phyloP scores from a whole-genome alignment of 805 yeast species.

The Starmera caribaea region DNA sequence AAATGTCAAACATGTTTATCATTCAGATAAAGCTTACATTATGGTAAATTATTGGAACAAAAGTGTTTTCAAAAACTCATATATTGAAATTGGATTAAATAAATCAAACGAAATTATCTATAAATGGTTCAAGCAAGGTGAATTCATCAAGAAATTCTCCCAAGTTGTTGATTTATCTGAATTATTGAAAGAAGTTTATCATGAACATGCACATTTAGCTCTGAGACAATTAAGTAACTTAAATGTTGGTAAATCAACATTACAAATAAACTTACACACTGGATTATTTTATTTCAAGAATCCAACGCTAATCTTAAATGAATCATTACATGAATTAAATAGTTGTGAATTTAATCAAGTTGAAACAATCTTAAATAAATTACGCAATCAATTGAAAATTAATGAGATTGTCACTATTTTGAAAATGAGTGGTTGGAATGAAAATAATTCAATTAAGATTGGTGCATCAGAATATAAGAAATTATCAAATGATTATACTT shows the following conservation, averaged over 20 bases:
- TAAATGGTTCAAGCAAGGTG: slow-evolving; percentile 57
- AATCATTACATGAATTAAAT: slow-evolving; percentile 14
- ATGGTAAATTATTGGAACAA: slow-evolving; percentile 58
- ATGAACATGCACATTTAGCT: slow-evolving; percentile 29
- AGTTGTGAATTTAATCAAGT: slow-evolving; percentile 17
- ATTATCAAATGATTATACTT: slow-evolving; percentile 10
- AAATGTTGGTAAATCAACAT: slow-evolving; percentile 18
- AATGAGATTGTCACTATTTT: slow-evolving; percentile 47
- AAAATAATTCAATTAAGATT: slow-evolving; percentile 43
- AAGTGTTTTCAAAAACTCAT: slow-evolving; percentile 38
- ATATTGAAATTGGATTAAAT: slow-evolving; percentile 54
- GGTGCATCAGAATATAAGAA: slow-evolving; percentile 35
- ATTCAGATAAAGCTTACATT: slow-evolving; percentile 43
- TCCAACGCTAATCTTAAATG: slow-evolving; percentile 26
- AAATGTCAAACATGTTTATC: slow-evolving; percentile 48
- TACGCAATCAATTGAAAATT: slow-evolving; percentile 11
- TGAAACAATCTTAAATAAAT: slow-evolving; percentile 11
- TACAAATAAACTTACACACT: slow-evolving; percentile 17
- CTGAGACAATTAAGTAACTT: slow-evolving; percentile 24
- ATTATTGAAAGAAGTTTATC: slow-evolving; percentile 28
- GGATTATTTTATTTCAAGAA: slow-evolving; percentile 36
- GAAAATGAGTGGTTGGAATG: slow-evolving; percentile 60
- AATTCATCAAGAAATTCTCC: slow-evolving; percentile 22
- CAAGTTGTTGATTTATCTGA: slow-evolving; percentile 26
- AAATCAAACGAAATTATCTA: slow-evolving; percentile 36